Percentiles rank a stretch among this genome's conserved stretches.
phyloP scores from a whole-genome alignment of 2,329 filamentous ascomycete genomes.

The Arthrobotrys entomopaga region DNA sequence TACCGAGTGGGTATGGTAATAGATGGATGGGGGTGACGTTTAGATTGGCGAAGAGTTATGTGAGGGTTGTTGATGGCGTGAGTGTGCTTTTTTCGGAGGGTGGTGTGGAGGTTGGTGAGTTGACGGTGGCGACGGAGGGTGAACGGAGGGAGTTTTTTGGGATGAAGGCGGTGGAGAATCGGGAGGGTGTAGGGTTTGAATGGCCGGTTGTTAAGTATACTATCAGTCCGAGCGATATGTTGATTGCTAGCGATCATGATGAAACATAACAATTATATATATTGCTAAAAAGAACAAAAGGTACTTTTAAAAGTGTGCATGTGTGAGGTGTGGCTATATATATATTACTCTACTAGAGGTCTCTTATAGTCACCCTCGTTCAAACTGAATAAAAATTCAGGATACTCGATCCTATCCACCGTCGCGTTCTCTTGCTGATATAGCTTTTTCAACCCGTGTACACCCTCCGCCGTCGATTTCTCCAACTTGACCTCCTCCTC shows the following conservation, averaged over 20 bases:
- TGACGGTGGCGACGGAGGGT: slow-evolving; percentile 20
- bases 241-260: neutral
- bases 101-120: slow-evolving; percentile 16
- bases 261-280: neutral
- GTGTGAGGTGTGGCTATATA: no score
- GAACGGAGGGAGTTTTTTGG: slow-evolving; percentile 18
- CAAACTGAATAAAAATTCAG: slow-evolving; percentile 18
- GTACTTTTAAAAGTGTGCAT: no score
- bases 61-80: neutral
- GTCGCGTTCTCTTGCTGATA: slow-evolving; percentile 24
- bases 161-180: slow-evolving; percentile 20
- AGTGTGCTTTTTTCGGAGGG: slow-evolving; percentile 7
- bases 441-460: slow-evolving; percentile 13
- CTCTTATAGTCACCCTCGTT: slow-evolving; percentile 31
- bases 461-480: neutral
- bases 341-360: slow-evolving; percentile 17
- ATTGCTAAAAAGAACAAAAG: no score
- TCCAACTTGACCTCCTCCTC: slow-evolving; percentile 17
- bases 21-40: slow-evolving; percentile 4
- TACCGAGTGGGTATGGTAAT: slow-evolving; percentile 2
- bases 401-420: slow-evolving; percentile 24
- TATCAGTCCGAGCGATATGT: slow-evolving; percentile 27
- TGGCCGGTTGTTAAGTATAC: slow-evolving; percentile 23
- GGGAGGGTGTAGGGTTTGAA: slow-evolving; percentile 6
- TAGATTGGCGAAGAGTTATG: neutral